A percentile compares a stretch with the other conserved stretches of the same genome.
These are phyloP conservation scores for Pulveroboletus sp. DNA, from an alignment of 768 basidiomycete species.

Conservation along the genomic window DNA sequence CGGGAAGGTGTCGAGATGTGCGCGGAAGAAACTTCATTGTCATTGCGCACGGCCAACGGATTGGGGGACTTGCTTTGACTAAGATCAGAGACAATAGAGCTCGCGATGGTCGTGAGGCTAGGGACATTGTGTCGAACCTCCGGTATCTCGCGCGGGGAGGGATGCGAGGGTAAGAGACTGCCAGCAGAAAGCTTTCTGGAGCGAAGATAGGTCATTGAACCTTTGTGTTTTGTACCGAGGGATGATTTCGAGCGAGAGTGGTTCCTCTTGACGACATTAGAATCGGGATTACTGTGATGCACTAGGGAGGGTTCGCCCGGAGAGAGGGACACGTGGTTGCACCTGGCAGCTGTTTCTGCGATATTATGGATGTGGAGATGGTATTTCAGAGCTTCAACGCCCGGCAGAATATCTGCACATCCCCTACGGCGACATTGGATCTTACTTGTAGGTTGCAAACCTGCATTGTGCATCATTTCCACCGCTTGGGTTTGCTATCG, in stretches of 20 bases:
- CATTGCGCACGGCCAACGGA: neutral
- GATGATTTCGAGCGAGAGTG: slow-evolving; percentile 21
- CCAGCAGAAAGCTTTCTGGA: slow-evolving; percentile 18
- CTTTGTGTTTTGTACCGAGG: neutral
- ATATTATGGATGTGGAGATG: slow-evolving; percentile 60
- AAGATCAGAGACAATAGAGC: slow-evolving; percentile 3
- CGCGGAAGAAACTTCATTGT: neutral
- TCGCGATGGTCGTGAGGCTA: slow-evolving; percentile 14
- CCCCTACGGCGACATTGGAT: slow-evolving; percentile 45
- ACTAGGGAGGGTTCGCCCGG: neutral
- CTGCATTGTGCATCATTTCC: slow-evolving; percentile 25
- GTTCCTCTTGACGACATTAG: slow-evolving; percentile 1
- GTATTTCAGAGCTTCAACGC: slow-evolving; percentile 45
- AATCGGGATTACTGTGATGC: neutral
- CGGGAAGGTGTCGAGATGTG: slow-evolving; percentile 5
- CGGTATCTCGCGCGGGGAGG: slow-evolving; percentile 9
- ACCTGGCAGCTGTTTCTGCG: slow-evolving; percentile 25
- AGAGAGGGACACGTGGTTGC: neutral
- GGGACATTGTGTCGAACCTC: slow-evolving; percentile 1
- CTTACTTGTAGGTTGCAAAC: slow-evolving; percentile 27
- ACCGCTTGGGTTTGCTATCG: slow-evolving; percentile 25
- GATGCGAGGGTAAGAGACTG: slow-evolving; percentile 12
- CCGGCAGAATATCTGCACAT: slow-evolving; percentile 42
- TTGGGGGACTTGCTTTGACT: neutral
- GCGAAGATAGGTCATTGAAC: neutral